Evolutionary conservation across 2,329 filamentous ascomycete genomes (phyloP).

Genomic region (Neofusicoccum umdonicola): DNA sequence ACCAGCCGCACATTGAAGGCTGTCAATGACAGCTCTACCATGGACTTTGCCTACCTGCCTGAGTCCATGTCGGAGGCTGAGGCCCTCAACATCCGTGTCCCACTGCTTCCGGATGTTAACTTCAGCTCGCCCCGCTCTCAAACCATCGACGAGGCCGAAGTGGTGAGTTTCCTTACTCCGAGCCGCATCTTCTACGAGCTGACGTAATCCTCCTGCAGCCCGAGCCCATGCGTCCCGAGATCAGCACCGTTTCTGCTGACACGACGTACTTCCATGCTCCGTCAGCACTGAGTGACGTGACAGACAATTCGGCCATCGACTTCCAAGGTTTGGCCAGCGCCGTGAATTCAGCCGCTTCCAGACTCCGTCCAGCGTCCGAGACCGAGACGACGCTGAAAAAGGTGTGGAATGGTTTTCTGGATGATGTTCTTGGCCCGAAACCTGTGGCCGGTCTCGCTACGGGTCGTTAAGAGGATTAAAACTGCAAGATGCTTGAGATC

Average conservation of each 20-base stretch:
- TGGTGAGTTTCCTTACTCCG: not conserved
- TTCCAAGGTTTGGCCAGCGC: slow-evolving; percentile 55
- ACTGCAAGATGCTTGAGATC: too few relatives aligned
- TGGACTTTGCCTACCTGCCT: slow-evolving; percentile 64
- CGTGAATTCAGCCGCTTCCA: slow-evolving; percentile 39
- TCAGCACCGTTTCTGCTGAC: slow-evolving; percentile 53
- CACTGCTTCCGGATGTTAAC: slow-evolving; percentile 42
- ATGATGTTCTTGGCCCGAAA: slow-evolving; percentile 48
- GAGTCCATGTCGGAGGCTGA: slow-evolving; percentile 50
- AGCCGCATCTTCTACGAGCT: not conserved
- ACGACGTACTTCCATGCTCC: slow-evolving; percentile 48
- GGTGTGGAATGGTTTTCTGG: slow-evolving; percentile 49
- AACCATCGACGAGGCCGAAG: not conserved
- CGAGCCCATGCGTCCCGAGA: slow-evolving; percentile 55
- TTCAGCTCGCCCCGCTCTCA: slow-evolving; percentile 8
- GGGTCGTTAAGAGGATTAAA: not conserved
- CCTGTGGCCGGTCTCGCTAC: not conserved
- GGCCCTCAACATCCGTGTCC: slow-evolving; percentile 44
- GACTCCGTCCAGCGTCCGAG: slow-evolving; percentile 33
- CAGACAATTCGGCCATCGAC: slow-evolving; percentile 38
- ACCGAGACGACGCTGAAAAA: slow-evolving; percentile 42
- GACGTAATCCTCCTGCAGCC: slow-evolving; percentile 4
- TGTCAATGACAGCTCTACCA: slow-evolving; percentile 58
- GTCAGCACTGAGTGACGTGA: slow-evolving; percentile 56
- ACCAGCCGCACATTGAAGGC: slow-evolving; percentile 57